Conservation (phyloP, 2,329 filamentous ascomycete genomes). For the Colletotrichum sp. region DNA sequence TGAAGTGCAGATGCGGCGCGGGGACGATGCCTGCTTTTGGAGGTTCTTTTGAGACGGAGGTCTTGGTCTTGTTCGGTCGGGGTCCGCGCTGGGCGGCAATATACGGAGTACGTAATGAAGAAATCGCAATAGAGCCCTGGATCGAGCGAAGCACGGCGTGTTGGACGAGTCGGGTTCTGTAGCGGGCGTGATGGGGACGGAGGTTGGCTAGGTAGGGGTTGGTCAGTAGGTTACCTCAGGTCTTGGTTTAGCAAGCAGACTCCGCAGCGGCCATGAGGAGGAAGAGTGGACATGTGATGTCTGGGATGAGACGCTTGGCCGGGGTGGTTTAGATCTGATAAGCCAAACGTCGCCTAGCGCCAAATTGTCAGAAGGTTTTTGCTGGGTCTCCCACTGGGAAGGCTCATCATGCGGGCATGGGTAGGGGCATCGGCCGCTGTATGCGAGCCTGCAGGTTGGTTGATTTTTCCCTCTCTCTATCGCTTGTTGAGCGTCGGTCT, state of each 20-base stretch:
- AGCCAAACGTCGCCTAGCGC: slow-evolving; percentile 11
- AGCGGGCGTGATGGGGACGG: not conserved
- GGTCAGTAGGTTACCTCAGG: not conserved
- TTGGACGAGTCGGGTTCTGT: slow-evolving; percentile 6
- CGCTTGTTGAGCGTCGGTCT: not conserved
- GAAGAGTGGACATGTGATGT: slow-evolving; percentile 9
- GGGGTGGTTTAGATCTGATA: slow-evolving; percentile 17
- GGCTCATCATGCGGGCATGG: slow-evolving; percentile 11
- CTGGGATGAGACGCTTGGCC: slow-evolving; percentile 17
- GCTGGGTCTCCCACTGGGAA: not conserved
- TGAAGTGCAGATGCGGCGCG: not conserved
- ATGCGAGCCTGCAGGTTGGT: not conserved
- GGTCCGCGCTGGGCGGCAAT: not conserved
- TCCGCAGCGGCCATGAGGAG: slow-evolving; percentile 1
- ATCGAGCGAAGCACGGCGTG: not conserved
- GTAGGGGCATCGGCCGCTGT: not conserved
- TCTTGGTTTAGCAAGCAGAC: not conserved
- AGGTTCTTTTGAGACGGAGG: not conserved
- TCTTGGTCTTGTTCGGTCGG: not conserved
- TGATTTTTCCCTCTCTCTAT: not conserved
- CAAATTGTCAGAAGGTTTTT: not conserved
- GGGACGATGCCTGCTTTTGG: slow-evolving; percentile 11
- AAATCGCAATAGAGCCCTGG: not conserved
- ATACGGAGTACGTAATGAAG: not conserved
- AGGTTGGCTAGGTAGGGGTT: not conserved